These are phyloP conservation scores for Aspergillus heteromorphus DNA, from an alignment of 495 filamentous ascomycete species.

Conservation along the genomic window DNA sequence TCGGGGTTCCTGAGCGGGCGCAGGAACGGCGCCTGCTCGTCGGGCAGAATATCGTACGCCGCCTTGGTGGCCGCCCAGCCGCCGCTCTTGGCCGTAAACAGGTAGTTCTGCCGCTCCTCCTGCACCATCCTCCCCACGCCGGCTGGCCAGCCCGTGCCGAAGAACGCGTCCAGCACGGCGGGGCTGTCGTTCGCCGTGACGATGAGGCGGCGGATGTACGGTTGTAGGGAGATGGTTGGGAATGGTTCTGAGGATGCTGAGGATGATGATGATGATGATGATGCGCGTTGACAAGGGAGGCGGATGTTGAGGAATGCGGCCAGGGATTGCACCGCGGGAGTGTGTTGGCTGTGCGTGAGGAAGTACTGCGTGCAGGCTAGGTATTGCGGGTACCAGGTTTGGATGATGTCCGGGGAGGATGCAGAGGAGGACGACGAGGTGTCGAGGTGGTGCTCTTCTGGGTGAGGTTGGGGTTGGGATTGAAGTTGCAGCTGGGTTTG, in stretches of 20 bases:
- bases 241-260: constrained; percentile 18
- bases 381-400: constrained; percentile 88
- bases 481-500: background rate
- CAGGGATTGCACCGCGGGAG: constrained; percentile 71
- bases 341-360: constrained; percentile 78
- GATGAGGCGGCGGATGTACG: constrained; percentile 86
- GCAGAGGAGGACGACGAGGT: constrained; percentile 22
- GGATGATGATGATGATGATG: constrained; percentile 19
- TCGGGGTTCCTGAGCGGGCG: constrained; percentile 65
- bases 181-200: constrained; percentile 82
- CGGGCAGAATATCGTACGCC: constrained; percentile 74
- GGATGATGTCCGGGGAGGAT: constrained; percentile 55
- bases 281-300: constrained; percentile 37
- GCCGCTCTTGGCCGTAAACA: constrained; percentile 93
- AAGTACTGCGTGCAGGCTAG: constrained; percentile 83
- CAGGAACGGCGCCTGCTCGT: constrained; percentile 80
- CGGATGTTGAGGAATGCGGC: constrained; percentile 86
- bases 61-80: constrained; percentile 81
- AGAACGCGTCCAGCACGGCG: constrained; percentile 75
- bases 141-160: constrained; percentile 74
- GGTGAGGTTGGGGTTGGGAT: no score
- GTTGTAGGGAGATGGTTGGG: constrained; percentile 62
- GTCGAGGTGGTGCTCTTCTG: no score
- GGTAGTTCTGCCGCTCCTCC: constrained; percentile 82
- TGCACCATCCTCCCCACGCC: constrained; percentile 78